These are phyloP conservation scores for Solanum phureja DNA, from an alignment of 257 asterid species.

Conservation along the genomic window DNA sequence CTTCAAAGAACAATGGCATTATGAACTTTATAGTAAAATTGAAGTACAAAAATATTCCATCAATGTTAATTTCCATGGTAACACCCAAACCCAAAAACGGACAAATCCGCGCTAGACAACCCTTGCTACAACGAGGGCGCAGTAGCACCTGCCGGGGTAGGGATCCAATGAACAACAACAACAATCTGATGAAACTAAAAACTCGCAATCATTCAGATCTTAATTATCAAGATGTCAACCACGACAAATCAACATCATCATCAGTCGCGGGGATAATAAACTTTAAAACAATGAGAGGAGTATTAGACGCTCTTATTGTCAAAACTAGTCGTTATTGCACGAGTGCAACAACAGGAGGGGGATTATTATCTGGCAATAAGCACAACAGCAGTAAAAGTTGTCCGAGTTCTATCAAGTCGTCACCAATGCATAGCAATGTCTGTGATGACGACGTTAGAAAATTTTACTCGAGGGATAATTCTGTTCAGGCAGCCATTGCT, in stretches of 20 bases:
- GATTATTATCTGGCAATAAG: neutral
- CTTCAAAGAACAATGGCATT: neutral
- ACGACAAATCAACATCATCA: neutral
- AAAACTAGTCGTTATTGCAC: neutral
- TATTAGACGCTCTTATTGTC: neutral
- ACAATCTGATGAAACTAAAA: neutral
- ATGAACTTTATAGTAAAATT: neutral
- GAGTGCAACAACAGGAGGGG: neutral
- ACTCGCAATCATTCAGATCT: neutral
- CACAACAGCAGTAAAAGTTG: neutral
- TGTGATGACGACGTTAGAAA: neutral
- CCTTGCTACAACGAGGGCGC: neutral
- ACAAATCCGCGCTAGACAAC: neutral
- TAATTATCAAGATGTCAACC: neutral
- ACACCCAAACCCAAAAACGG: neutral
- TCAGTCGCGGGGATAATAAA: neutral
- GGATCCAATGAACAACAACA: neutral
- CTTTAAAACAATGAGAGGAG: neutral
- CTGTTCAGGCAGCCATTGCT: neutral
- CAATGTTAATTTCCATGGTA: neutral
- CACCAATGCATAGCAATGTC: neutral
- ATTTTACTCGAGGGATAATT: neutral
- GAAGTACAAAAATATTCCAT: neutral
- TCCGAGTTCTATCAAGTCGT: neutral
- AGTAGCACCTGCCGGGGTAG: neutral